Conservation (phyloP, 2,329 filamentous ascomycete genomes). For the Aspergillus intermedius region DNA sequence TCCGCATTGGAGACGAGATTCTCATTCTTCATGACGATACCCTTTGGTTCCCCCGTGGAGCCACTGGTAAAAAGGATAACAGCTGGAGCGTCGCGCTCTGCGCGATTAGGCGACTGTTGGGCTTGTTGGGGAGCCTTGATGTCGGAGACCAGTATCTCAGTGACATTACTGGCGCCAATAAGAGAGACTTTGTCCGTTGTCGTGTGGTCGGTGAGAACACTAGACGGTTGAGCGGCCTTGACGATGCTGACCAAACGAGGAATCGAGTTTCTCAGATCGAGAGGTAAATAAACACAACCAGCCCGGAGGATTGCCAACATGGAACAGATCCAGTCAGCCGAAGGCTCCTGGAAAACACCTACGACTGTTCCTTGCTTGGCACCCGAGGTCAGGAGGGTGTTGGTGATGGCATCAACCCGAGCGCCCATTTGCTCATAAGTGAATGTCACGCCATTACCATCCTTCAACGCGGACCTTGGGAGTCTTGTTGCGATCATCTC, state of each 20-base stretch:
- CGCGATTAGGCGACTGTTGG: neutral
- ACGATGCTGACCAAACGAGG: neutral
- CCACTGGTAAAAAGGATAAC: conserved; percentile 31
- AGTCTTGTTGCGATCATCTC: conserved; percentile 20
- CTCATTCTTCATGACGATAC: conserved; percentile 27
- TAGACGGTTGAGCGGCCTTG: conserved; percentile 1
- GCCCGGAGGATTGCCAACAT: conserved; percentile 26
- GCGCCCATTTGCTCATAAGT: conserved; percentile 33
- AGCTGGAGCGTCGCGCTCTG: conserved; percentile 20
- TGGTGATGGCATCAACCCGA: conserved; percentile 31
- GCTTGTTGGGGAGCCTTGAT: neutral
- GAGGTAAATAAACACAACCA: neutral
- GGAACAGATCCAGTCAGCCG: conserved; percentile 1
- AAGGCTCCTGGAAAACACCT: conserved; percentile 36
- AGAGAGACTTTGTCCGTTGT: neutral
- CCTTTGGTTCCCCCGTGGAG: conserved; percentile 34
- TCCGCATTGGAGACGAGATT: conserved; percentile 19
- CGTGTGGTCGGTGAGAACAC: conserved; percentile 1
- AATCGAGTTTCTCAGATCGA: neutral
- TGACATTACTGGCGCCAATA: neutral
- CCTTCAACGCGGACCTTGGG: conserved; percentile 21
- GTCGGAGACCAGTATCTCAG: neutral
- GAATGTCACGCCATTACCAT: conserved; percentile 17
- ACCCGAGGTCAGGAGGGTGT: conserved; percentile 15
- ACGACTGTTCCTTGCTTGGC: conserved; percentile 22